These are phyloP conservation scores for Claviceps arundinis DNA, from an alignment of 2,329 filamentous ascomycete species.

Conservation along the genomic window DNA sequence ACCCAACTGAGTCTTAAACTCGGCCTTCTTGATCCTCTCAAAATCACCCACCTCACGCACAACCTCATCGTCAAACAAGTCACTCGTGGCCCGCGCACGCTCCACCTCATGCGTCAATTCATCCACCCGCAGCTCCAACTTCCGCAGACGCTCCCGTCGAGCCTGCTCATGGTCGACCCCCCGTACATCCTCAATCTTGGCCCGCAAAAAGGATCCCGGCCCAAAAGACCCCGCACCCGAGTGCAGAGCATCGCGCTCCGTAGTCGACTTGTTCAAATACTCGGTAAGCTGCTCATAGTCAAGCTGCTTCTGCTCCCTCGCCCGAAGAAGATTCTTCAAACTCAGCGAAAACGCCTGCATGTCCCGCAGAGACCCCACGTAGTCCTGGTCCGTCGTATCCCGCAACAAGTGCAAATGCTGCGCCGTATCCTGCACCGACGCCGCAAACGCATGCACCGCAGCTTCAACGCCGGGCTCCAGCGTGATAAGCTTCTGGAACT, in stretches of 20 bases:
- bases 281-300: constrained; percentile 94
- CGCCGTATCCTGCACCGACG: constrained; percentile 72
- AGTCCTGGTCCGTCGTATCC: constrained; percentile 90
- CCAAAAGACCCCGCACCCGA: constrained; percentile 42
- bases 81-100: constrained; percentile 69
- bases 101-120: constrained; percentile 85
- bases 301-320: constrained; percentile 91
- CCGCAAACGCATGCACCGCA: constrained; percentile 73
- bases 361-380: constrained; percentile 80
- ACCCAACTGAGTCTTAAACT: constrained; percentile 81
- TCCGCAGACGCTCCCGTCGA: constrained; percentile 73
- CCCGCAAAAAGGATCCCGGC: constrained; percentile 73
- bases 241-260: constrained; percentile 68
- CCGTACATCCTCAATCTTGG: constrained; percentile 91
- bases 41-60: constrained; percentile 88
- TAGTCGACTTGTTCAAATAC: constrained; percentile 81
- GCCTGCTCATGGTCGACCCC: constrained; percentile 93
- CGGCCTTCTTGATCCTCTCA: constrained; percentile 86
- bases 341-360: constrained; percentile 92
- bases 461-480: constrained; percentile 79
- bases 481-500: constrained; percentile 85
- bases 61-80: constrained; percentile 93
- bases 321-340: constrained; percentile 77
- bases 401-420: constrained; percentile 67
- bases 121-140: constrained; percentile 84